Percentiles rank a stretch among this genome's conserved stretches.
Conservation (phyloP, 495 filamentous ascomycete species). For the Emericellopsis terricola region DNA sequence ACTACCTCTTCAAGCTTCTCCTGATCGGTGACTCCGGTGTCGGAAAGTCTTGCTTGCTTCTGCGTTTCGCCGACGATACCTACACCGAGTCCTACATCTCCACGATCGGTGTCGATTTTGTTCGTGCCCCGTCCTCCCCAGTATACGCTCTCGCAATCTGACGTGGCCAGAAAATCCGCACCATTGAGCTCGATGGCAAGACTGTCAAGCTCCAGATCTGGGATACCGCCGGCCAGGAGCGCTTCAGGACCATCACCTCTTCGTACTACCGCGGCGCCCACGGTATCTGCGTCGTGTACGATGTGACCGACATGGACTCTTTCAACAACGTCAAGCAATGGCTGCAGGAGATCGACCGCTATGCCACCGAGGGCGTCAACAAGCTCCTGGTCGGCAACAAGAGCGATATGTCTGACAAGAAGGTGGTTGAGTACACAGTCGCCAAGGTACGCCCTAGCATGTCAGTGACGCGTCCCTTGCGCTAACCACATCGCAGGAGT, state of each 20-base stretch:
- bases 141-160: constrained; percentile 9
- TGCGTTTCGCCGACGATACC: constrained; percentile 97
- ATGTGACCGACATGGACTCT: constrained; percentile 99
- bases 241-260: constrained; percentile 98
- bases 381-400: constrained; percentile 99
- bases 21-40: constrained; percentile 99
- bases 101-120: constrained; percentile 97
- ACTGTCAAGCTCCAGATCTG: constrained; percentile 99
- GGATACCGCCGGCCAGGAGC: constrained; percentile 98
- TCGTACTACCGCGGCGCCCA: constrained; percentile 98
- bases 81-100: constrained; percentile 99
- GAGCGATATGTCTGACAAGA: constrained; percentile 99
- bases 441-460: constrained; percentile 54
- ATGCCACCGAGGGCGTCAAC: constrained; percentile 97
- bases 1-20: constrained; percentile 99
- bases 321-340: constrained; percentile 99
- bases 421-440: constrained; percentile 98
- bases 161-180: constrained; percentile 92
- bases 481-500: constrained; percentile 46
- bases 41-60: constrained; percentile 94
- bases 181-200: constrained; percentile 97
- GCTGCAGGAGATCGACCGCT: constrained; percentile 98
- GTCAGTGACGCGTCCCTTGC: background rate
- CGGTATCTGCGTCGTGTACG: constrained; percentile 98
- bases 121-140: constrained; percentile 13